Evolutionary conservation across 805 yeast species (phyloP), one percentile per base, ranked within the genome.

Genomic region (Lipomyces kockii): DNA sequence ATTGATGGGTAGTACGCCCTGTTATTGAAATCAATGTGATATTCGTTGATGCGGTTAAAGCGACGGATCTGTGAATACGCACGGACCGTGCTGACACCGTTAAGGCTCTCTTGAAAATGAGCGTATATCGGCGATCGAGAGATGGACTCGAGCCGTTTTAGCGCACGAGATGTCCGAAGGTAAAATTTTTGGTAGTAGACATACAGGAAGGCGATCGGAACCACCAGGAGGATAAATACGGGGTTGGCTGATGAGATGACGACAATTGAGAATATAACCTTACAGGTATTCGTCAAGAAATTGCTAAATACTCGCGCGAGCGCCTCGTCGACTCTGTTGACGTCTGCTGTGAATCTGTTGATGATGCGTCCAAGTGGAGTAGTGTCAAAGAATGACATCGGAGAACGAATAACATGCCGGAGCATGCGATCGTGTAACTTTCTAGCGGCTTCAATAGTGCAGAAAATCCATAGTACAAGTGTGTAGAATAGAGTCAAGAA

Each of bases 321-420:
- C 89, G 82, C 82, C 76, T 91, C 97, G 79, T 93, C 98, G 69
- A 93, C 87, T 76, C 90, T 90, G 79, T 90, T 90, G 62, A 93
- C 86, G 82, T 93, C 98, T 77, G 87, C 91, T 2, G 97, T 91
- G 76, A 93, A 93, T 77, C 98, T 83, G 81, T 93, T 93, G 77
- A 92, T 82, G 67, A 93, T 86, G 80, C 98, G 85, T 43, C 98
- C 98, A 70, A 92, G 86, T 63, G 98, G 98, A 0, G 98, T 93
- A 1, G 97, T 91, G 79, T 93, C 98, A 76, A 93, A 93, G 77
- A 93, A 93, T 43, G 91, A 85, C 98, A 93, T 93, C 69, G 97
- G 97, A 0, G 97, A 95, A 70, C 93, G 83, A 68, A 93, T 79
- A 8, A 93, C 95, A 63, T 84, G 77, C 22, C 78, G 78, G 5